Conservation (phyloP, 495 filamentous ascomycete species). For the Xylaria grammica region DNA sequence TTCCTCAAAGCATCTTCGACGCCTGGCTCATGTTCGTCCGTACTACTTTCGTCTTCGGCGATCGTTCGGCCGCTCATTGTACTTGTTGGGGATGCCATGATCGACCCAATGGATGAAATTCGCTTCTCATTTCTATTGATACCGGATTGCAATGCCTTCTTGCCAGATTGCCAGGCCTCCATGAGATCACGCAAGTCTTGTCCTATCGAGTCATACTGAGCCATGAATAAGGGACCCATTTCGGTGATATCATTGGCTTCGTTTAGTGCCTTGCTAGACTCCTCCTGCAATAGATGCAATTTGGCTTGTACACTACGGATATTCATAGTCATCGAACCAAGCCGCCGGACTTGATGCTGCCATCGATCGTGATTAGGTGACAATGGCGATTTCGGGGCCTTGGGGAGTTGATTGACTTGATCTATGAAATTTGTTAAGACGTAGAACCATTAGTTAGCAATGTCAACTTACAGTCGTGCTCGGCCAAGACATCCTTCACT, state of each 20-base stretch:
- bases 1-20: constrained; percentile 71
- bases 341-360: constrained; percentile 80
- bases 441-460: neutral
- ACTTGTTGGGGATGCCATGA: constrained; percentile 73
- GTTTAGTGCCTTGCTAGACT: constrained; percentile 78
- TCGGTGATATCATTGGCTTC: constrained; percentile 74
- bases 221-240: constrained; percentile 74
- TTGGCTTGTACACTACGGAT: constrained; percentile 94
- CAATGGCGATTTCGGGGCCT: constrained; percentile 68
- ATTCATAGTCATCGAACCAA: constrained; percentile 86
- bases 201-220: constrained; percentile 94
- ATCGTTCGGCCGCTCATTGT: constrained; percentile 86
- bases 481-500: constrained; percentile 71
- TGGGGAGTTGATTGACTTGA: constrained; percentile 61
- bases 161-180: constrained; percentile 91
- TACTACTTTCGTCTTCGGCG: constrained; percentile 72
- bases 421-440: constrained; percentile 47
- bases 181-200: constrained; percentile 80
- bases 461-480: constrained; percentile 77
- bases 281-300: constrained; percentile 89
- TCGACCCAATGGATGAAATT: constrained; percentile 69
- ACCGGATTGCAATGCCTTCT: constrained; percentile 71
- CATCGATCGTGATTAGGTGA: constrained; percentile 80
- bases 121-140: constrained; percentile 74
- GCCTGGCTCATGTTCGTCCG: constrained; percentile 34